Base-by-base conservation (phyloP, 805 yeast species). In the Kazachstania africana region DNA sequence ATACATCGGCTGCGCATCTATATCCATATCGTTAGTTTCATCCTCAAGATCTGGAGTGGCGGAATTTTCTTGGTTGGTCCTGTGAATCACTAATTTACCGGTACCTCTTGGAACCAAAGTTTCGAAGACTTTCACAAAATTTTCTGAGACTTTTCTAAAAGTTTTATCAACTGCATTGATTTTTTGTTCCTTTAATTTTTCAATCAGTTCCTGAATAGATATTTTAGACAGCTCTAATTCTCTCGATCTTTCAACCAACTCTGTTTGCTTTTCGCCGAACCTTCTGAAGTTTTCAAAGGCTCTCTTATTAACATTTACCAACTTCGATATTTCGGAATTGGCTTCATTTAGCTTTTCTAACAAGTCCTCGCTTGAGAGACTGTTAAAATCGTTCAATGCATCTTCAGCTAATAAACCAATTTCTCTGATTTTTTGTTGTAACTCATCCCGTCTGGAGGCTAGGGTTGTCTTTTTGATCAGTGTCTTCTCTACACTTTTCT, bases 401-500 rank as follows among this genome's bases (percentile, higher is more conserved):
- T 81, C 85, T 45, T 85, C 95, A 0, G 95, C 88, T 12, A 88
- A 61, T 3, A 80, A 81, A n/a, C 96, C 96, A 25, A 87, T 58
- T 26, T 81, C 94, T 38, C 87, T 66, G 19, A 85, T 76, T 46
- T 72, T 80, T 36, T 67, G 70, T 40, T 75, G 77, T 16, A 82
- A 54, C 40, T 81, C 93, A 29, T 78, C 82, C 36, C 81, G 67
- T 40, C 94, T 67, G 26, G 65, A 59, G 4, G 60, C 48, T 29
- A 83, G 55, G 4, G 77, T 49, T 2, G 79, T 63, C 40, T 75
- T 80, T 45, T 70, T 77, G 14, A 79, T 67, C 40, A 79, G 57
- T 5, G 64, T 62, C 35, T 69, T 75, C 45, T 84, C 94, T 0
- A 78, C 66, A n/a, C 48, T 55, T 39, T 75, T 77, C 35, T 78